Evolutionary conservation across 768 basidiomycete genomes (phyloP).

Genomic region (Lentinula lateritia): DNA sequence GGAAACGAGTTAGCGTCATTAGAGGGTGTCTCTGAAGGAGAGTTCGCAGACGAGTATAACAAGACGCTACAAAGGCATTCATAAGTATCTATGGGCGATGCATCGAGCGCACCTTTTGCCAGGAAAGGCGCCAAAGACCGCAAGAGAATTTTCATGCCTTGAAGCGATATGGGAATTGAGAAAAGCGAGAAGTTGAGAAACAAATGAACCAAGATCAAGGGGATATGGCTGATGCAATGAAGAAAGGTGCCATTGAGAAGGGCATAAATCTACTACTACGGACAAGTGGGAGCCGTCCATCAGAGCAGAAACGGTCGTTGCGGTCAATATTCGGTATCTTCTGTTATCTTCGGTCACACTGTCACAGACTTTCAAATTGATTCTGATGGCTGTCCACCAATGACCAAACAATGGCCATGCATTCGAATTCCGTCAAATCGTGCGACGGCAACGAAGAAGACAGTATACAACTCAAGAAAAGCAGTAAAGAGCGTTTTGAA

Average conservation of each 20-base stretch:
- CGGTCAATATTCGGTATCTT: neutral
- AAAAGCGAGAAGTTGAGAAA: constrained; percentile 84
- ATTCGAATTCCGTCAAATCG: neutral
- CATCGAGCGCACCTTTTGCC: constrained; percentile 60
- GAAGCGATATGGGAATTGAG: constrained; percentile 90
- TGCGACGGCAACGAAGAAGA: neutral
- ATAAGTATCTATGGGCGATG: constrained; percentile 4
- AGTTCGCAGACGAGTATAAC: constrained; percentile 68
- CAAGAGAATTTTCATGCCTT: constrained; percentile 87
- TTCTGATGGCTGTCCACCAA: neutral
- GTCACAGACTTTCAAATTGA: neutral
- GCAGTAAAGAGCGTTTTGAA: neutral
- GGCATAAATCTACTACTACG: constrained; percentile 79
- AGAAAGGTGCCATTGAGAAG: constrained; percentile 80
- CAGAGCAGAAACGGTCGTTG: neutral
- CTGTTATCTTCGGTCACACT: neutral
- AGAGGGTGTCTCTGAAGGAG: constrained; percentile 27
- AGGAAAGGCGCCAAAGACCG: constrained; percentile 87
- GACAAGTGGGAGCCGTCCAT: constrained; percentile 1
- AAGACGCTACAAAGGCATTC: constrained; percentile 45
- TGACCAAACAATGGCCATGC: constrained; percentile 1
- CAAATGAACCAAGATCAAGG: constrained; percentile 64
- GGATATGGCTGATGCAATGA: constrained; percentile 38
- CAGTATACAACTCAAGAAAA: neutral
- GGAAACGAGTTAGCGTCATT: constrained; percentile 79